Conservation (phyloP, 164 flowering plant genomes). For the Nelumbo lutea region DNA sequence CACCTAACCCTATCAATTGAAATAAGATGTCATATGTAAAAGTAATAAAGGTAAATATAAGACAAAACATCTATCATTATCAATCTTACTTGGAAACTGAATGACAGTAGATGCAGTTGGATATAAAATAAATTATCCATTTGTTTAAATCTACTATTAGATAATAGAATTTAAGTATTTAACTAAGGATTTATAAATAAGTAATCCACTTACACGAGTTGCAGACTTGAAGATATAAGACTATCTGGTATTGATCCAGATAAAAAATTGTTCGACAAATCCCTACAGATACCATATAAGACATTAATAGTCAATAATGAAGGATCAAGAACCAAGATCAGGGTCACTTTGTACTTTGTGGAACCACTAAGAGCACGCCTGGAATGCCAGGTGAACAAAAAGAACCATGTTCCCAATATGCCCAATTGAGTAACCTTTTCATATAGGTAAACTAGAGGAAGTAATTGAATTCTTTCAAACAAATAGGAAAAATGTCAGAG, state of each 20-base stretch:
- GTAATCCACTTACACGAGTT: constrained; percentile 71
- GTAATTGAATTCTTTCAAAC: too few relatives aligned
- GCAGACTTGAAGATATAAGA: constrained; percentile 60
- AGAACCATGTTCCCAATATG: too few relatives aligned
- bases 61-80: neutral
- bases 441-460: too few relatives aligned
- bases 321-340: too few relatives aligned
- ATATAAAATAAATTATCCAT: neutral
- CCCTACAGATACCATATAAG: constrained; percentile 41
- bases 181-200: neutral
- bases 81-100: neutral
- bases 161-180: neutral
- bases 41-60: neutral
- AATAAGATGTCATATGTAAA: neutral
- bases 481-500: too few relatives aligned
- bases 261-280: constrained; percentile 74
- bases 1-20: too few relatives aligned
- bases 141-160: neutral
- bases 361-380: too few relatives aligned
- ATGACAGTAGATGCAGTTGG: neutral
- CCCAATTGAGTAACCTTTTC: too few relatives aligned
- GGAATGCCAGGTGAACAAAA: too few relatives aligned
- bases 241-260: constrained; percentile 83
- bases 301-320: neutral
- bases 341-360: too few relatives aligned